Conservation (phyloP, 106 monocot species). For the Acorus calamus region DNA sequence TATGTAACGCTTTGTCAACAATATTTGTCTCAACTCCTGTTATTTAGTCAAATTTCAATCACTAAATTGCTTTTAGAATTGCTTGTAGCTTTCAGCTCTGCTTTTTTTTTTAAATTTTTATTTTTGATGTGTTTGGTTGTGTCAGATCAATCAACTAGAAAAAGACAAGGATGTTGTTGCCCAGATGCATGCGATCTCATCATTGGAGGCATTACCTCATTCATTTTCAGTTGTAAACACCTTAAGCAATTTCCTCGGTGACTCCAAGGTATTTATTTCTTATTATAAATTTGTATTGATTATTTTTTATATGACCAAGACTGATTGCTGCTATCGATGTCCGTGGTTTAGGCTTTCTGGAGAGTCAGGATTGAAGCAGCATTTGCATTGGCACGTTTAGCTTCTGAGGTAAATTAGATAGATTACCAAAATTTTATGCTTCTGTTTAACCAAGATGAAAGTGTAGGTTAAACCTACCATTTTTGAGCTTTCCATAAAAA, state of each 20-base stretch:
- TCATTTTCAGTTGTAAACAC: conserved; percentile 77
- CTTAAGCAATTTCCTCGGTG: conserved; percentile 68
- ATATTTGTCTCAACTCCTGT: neutral
- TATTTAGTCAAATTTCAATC: neutral
- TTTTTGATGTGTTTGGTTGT: neutral
- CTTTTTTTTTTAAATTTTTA: neutral
- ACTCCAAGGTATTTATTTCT: conserved; percentile 65
- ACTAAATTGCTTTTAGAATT: neutral
- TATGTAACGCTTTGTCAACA: neutral
- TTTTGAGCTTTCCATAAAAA: too few species aligned
- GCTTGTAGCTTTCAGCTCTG: neutral
- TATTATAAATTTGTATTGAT: neutral
- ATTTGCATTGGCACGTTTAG: conserved; percentile 73
- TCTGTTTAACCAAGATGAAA: too few species aligned
- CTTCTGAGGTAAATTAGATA: conserved; percentile 64
- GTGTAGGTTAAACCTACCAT: too few species aligned
- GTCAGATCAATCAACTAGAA: conserved; percentile 92
- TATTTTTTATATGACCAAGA: neutral
- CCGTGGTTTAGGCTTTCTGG: conserved; percentile 70
- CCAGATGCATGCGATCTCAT: conserved; percentile 79
- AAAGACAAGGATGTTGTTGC: conserved; percentile 97
- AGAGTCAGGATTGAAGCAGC: conserved; percentile 98
- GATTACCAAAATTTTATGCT: too few species aligned
- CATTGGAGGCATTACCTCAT: conserved; percentile 56
- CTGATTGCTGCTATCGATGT: neutral